Evolutionary conservation across 2,329 filamentous ascomycete species (phyloP), one percentile per base, ranked within the genome.

Genomic region (Xylaria sp.): DNA sequence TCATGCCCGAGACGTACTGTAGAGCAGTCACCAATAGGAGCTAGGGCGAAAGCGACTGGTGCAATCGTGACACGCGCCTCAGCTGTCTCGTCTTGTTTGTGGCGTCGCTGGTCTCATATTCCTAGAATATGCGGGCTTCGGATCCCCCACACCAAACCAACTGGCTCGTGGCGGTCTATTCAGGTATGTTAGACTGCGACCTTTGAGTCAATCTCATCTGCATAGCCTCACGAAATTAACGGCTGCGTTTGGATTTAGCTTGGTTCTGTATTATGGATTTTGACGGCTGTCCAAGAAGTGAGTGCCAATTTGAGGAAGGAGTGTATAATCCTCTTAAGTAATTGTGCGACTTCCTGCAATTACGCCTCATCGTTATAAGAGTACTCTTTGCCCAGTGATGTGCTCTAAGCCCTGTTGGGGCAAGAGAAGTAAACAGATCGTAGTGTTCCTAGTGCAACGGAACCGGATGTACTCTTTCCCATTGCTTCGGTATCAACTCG

Each of bases 401-500:
- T 34, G 39, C 37, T 55, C n/a, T n/a, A 18, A 56, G 46, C 15
- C 23, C 12, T 5, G 8, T 23, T 31, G 2, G 31, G 13, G 41
- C 20, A 31, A 23, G 12, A 50, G 31, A 25, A 12, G 23, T 23
- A 44, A 25, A 5, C 10, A 39, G 39, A 52, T 13, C 18, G 13
- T 13, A 10, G 15, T 31, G 18, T 62, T 23, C 28, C 66, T 39
- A 56, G 50, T 13, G 52, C 37, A 68, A 39, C 23, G 71, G 68
- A 15, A 65, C 70, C 48, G 72, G 41, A 10, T 52, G 59, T 4
- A 69, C 69, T 44, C 76, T 67, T 20, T 76, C 70, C 70, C 74
- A 77, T 18, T 74, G 64, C 23, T 71, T 73, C 4, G 76, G 76
- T 62, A 77, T 77, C 10, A 62, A 46, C 15, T 76, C 74, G 9